A percentile compares a stretch with the other conserved stretches of the same genome.
These are phyloP conservation scores for Talaromyces piceae DNA, from an alignment of 2,329 filamentous ascomycete genomes.

Conservation along the genomic window DNA sequence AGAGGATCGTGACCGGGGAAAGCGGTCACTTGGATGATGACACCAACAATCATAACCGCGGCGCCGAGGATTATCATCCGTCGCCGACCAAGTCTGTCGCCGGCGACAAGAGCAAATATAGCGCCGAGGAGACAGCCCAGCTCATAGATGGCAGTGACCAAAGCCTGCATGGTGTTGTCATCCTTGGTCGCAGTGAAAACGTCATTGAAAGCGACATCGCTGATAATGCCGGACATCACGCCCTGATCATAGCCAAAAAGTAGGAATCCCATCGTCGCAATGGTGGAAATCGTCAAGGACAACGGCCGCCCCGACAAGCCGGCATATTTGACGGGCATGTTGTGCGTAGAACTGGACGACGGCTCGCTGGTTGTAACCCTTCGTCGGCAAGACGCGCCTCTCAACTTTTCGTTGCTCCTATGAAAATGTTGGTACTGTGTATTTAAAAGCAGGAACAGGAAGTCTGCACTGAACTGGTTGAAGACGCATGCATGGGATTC, in stretches of 20 bases:
- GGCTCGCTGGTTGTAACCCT: neutral
- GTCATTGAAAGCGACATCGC: constrained; percentile 23
- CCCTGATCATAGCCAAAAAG: constrained; percentile 53
- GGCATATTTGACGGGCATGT: constrained; percentile 50
- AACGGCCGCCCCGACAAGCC: constrained; percentile 53
- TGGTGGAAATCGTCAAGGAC: constrained; percentile 51
- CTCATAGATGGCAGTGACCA: constrained; percentile 45
- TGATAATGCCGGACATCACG: constrained; percentile 35
- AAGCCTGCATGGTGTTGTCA: constrained; percentile 41
- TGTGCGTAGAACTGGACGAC: neutral
- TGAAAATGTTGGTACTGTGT: neutral
- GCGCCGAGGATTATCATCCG: constrained; percentile 51
- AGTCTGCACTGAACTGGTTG: neutral
- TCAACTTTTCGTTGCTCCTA: neutral
- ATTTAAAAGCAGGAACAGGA: neutral
- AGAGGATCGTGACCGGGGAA: constrained; percentile 27
- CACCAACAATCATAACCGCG: constrained; percentile 41
- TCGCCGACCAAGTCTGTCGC: constrained; percentile 30
- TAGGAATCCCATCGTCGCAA: constrained; percentile 57
- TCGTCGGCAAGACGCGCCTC: neutral
- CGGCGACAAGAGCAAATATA: constrained; percentile 29
- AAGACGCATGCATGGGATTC: neutral
- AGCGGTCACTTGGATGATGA: constrained; percentile 31
- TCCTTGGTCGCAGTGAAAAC: constrained; percentile 27
- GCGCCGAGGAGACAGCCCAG: constrained; percentile 32